Percentiles rank a stretch among this genome's conserved stretches.
Evolutionary conservation across 345 rosid genomes (phyloP).

Genomic region (Hypericum androsaemum): DNA sequence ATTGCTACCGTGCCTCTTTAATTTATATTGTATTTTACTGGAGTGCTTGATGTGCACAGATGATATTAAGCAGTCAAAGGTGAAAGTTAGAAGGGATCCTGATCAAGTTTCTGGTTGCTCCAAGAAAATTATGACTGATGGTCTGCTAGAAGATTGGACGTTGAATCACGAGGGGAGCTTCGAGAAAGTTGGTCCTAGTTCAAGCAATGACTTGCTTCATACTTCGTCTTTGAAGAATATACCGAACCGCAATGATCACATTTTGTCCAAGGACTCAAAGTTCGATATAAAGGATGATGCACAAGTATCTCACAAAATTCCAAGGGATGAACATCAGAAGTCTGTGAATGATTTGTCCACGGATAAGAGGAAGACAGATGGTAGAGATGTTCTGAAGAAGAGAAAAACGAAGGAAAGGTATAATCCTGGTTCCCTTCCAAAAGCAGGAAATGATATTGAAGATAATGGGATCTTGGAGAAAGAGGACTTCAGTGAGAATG

Average conservation of each 20-base stretch:
- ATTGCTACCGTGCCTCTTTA: slow-evolving; percentile 7
- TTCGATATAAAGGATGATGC: slow-evolving; percentile 27
- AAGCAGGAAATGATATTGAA: slow-evolving; percentile 23
- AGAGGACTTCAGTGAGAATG: slow-evolving; percentile 48
- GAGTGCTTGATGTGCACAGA: slow-evolving; percentile 32
- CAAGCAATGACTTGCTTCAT: slow-evolving; percentile 38
- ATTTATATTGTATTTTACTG: slow-evolving; percentile 15
- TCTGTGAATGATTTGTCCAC: slow-evolving; percentile 34
- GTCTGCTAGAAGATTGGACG: slow-evolving; percentile 35
- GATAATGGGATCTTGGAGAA: slow-evolving; percentile 21
- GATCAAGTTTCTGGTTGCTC: slow-evolving; percentile 45
- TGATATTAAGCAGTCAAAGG: slow-evolving; percentile 41
- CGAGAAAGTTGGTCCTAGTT: slow-evolving; percentile 36
- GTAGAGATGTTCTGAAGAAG: slow-evolving; percentile 35
- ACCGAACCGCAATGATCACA: slow-evolving; percentile 26
- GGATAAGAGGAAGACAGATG: slow-evolving; percentile 35
- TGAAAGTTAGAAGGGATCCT: slow-evolving; percentile 42
- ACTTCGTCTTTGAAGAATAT: slow-evolving; percentile 35
- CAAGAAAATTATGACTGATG: slow-evolving; percentile 60
- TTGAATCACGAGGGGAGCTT: slow-evolving; percentile 28
- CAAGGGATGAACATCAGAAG: slow-evolving; percentile 28
- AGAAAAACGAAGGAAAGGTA: slow-evolving; percentile 48
- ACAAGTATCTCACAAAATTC: slow-evolving; percentile 31
- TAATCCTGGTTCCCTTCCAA: slow-evolving; percentile 19
- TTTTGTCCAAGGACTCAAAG: slow-evolving; percentile 30